phyloP scores from a whole-genome alignment of 768 basidiomycete genomes.

The Sarcodon sp. region DNA sequence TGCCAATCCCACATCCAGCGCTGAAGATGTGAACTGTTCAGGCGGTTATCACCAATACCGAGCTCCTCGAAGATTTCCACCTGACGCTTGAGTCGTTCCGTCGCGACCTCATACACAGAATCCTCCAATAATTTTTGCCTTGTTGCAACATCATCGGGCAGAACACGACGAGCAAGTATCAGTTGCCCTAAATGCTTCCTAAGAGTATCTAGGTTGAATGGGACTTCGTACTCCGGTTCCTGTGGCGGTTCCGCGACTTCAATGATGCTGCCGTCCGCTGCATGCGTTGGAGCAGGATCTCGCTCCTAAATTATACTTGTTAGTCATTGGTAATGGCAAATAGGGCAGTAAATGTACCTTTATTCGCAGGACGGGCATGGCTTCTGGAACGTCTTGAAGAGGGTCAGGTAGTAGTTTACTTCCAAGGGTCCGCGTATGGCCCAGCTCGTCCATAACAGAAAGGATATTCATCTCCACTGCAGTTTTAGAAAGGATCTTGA shows the following conservation, averaged over 20 bases:
- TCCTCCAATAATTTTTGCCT: slow-evolving; percentile 79
- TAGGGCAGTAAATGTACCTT: slow-evolving; percentile 16
- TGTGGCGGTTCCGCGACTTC: slow-evolving; percentile 10
- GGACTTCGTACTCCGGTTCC: slow-evolving; percentile 28
- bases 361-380: slow-evolving; percentile 40
- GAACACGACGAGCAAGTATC: slow-evolving; percentile 46
- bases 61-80: slow-evolving; percentile 42
- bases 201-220: slow-evolving; percentile 66
- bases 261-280: slow-evolving; percentile 9
- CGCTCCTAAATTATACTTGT: slow-evolving; percentile 9
- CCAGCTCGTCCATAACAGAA: slow-evolving; percentile 40
- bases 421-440: slow-evolving; percentile 36
- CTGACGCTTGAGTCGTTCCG: slow-evolving; percentile 55
- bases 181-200: slow-evolving; percentile 56
- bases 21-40: slow-evolving; percentile 41
- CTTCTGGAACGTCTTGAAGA: slow-evolving; percentile 44
- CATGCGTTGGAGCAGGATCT: not conserved
- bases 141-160: slow-evolving; percentile 51
- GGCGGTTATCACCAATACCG: slow-evolving; percentile 33
- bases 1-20: slow-evolving; percentile 88
- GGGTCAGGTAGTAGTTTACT: slow-evolving; percentile 22
- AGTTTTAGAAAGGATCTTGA: slow-evolving; percentile 42
- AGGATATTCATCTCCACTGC: slow-evolving; percentile 44
- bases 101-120: slow-evolving; percentile 76
- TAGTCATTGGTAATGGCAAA: not conserved